Conservation (phyloP, 2,329 filamentous ascomycete genomes). For the Paecilomyces niveus region DNA sequence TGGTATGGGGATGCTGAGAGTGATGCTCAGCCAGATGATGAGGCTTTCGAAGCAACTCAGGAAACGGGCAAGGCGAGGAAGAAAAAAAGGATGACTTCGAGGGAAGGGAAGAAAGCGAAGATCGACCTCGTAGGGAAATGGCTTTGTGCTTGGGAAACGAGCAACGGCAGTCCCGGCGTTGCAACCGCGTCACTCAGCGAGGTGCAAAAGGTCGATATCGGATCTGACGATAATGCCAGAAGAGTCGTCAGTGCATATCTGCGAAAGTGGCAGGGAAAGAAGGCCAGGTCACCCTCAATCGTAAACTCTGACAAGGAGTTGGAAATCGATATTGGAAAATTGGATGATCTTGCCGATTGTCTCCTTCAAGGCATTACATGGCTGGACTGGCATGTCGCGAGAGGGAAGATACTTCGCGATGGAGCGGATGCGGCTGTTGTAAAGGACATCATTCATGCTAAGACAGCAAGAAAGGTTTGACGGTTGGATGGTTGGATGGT, state of each 20-base stretch:
- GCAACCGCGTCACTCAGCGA: background rate
- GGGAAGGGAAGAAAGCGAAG: slow-evolving; percentile 46
- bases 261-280: slow-evolving; percentile 20
- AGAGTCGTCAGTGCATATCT: slow-evolving; percentile 21
- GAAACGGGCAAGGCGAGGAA: slow-evolving; percentile 11
- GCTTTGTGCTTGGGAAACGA: slow-evolving; percentile 31
- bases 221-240: slow-evolving; percentile 4
- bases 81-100: slow-evolving; percentile 14
- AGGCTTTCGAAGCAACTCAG: slow-evolving; percentile 3
- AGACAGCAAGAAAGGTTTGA: background rate
- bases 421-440: slow-evolving; percentile 13
- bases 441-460: background rate
- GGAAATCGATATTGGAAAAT: slow-evolving; percentile 43
- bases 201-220: background rate
- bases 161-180: slow-evolving; percentile 16
- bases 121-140: slow-evolving; percentile 55
- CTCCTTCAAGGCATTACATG: slow-evolving; percentile 71
- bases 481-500: background rate
- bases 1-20: slow-evolving; percentile 37
- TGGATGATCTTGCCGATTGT: slow-evolving; percentile 77
- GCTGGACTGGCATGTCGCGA: slow-evolving; percentile 60
- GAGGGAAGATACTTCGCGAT: slow-evolving; percentile 17
- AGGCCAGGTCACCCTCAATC: slow-evolving; percentile 8
- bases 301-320: slow-evolving; percentile 5
- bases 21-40: background rate